Evolutionary conservation across 2,329 filamentous ascomycete genomes (phyloP).

Genomic region (Xylariaceae sp.): DNA sequence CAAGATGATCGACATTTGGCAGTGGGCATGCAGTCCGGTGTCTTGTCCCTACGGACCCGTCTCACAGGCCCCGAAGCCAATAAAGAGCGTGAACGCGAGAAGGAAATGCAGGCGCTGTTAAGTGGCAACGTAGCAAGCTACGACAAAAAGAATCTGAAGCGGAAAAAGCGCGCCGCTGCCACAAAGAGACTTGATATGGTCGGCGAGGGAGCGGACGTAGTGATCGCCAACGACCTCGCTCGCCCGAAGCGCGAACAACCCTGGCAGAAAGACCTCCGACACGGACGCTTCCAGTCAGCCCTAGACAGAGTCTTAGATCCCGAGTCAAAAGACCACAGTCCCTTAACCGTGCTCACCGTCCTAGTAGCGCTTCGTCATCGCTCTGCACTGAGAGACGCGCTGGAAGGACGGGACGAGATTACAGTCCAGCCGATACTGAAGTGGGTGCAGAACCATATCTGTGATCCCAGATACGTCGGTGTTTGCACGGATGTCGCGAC

Average conservation of each 20-base stretch:
- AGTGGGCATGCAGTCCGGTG: conserved; percentile 90
- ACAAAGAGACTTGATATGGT: conserved; percentile 68
- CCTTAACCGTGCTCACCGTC: conserved; percentile 68
- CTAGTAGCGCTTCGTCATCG: conserved; percentile 84
- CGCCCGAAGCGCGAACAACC: conserved; percentile 50
- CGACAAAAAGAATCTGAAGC: conserved; percentile 68
- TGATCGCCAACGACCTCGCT: conserved; percentile 70
- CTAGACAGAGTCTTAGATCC: conserved; percentile 73
- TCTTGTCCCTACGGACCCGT: conserved; percentile 88
- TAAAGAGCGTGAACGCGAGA: conserved; percentile 71
- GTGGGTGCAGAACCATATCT: conserved; percentile 79
- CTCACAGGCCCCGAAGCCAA: conserved; percentile 78
- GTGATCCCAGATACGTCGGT: conserved; percentile 76
- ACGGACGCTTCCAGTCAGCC: conserved; percentile 72
- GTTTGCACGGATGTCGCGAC: conserved; percentile 82
- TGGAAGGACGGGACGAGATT: conserved; percentile 77
- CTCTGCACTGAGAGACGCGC: conserved; percentile 75
- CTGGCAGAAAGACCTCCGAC: conserved; percentile 82
- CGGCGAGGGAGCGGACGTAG: conserved; percentile 81
- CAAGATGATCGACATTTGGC: conserved; percentile 87
- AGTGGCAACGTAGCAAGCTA: conserved; percentile 75
- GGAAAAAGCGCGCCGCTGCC: conserved; percentile 55
- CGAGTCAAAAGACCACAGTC: conserved; percentile 49
- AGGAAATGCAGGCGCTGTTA: conserved; percentile 80
- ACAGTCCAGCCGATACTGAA: conserved; percentile 77